phyloP scores from a whole-genome alignment of 2,329 filamentous ascomycete genomes.

The Lecanicillium sp. region DNA sequence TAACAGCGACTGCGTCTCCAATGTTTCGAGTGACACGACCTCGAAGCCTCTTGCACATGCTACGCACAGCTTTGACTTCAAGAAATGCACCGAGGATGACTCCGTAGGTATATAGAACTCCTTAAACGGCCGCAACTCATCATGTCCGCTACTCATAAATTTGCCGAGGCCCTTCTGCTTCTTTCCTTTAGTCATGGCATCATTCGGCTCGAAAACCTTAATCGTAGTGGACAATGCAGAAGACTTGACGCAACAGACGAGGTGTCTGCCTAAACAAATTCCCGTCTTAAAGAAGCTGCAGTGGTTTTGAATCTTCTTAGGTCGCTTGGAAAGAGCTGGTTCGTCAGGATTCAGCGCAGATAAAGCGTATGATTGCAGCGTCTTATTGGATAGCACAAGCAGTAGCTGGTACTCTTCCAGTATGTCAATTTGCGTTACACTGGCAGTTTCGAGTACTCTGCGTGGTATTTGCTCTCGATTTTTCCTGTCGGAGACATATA shows the following conservation, averaged over 20 bases:
- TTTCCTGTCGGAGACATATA: constrained; percentile 87
- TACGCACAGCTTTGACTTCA: constrained; percentile 93
- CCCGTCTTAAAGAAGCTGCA: constrained; percentile 98
- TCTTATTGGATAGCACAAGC: constrained; percentile 87
- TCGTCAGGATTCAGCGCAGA: constrained; percentile 82
- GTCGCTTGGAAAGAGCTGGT: constrained; percentile 69
- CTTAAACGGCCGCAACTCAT: constrained; percentile 94
- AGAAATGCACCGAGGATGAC: constrained; percentile 96
- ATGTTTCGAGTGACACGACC: constrained; percentile 89
- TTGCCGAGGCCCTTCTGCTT: constrained; percentile 93
- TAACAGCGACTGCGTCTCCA: constrained; percentile 94
- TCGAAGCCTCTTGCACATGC: constrained; percentile 94
- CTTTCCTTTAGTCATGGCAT: constrained; percentile 85
- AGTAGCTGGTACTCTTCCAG: constrained; percentile 91
- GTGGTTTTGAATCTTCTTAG: constrained; percentile 93
- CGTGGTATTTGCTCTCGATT: constrained; percentile 74
- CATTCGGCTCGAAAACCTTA: constrained; percentile 98
- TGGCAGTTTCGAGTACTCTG: constrained; percentile 75
- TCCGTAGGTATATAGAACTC: constrained; percentile 99
- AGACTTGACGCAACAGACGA: constrained; percentile 95
- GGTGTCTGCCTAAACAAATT: constrained; percentile 85
- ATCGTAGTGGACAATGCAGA: constrained; percentile 90
- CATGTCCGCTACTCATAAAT: constrained; percentile 88
- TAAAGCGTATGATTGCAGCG: constrained; percentile 79
- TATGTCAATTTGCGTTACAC: constrained; percentile 92